Conservation (phyloP, 768 basidiomycete species). For the Collybia nuda region DNA sequence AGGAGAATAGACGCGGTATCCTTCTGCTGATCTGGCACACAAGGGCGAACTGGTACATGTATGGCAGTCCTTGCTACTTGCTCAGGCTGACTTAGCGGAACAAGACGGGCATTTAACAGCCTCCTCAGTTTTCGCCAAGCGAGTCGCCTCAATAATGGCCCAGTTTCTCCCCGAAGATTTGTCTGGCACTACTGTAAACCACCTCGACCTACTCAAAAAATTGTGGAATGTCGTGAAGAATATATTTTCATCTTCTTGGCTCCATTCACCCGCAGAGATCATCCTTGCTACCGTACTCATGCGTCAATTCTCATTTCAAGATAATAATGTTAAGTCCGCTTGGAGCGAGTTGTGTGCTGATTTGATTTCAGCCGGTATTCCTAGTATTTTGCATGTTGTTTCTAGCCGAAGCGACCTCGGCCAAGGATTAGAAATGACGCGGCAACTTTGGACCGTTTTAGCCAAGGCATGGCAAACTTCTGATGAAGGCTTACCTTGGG, state of each 20-base stretch:
- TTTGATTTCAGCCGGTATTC: slow-evolving; percentile 41
- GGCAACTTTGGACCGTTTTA: slow-evolving; percentile 48
- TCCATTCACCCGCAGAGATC: slow-evolving; percentile 42
- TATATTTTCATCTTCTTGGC: slow-evolving; percentile 39
- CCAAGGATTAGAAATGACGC: slow-evolving; percentile 31
- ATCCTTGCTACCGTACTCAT: slow-evolving; percentile 48
- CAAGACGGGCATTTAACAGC: slow-evolving; percentile 33
- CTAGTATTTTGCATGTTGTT: slow-evolving; percentile 35
- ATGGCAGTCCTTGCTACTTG: slow-evolving; percentile 62
- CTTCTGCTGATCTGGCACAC: neutral
- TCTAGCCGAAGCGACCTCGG: slow-evolving; percentile 23
- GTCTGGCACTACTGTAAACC: slow-evolving; percentile 28
- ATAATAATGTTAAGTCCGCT: slow-evolving; percentile 32
- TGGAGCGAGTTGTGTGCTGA: slow-evolving; percentile 54
- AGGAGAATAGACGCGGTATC: neutral
- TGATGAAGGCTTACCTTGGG: slow-evolving; percentile 30
- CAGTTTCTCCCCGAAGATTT: slow-evolving; percentile 29
- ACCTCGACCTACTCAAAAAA: slow-evolving; percentile 38
- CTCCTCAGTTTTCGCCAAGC: slow-evolving; percentile 29
- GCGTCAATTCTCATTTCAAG: slow-evolving; percentile 36
- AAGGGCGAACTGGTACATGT: slow-evolving; percentile 39
- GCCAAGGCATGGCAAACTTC: slow-evolving; percentile 30
- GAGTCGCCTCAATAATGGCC: slow-evolving; percentile 31
- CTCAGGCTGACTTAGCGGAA: slow-evolving; percentile 42
- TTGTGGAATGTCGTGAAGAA: slow-evolving; percentile 55